These are phyloP conservation scores for Stemphylium lycopersici DNA, from an alignment of 2,329 filamentous ascomycete genomes.

Conservation along the genomic window DNA sequence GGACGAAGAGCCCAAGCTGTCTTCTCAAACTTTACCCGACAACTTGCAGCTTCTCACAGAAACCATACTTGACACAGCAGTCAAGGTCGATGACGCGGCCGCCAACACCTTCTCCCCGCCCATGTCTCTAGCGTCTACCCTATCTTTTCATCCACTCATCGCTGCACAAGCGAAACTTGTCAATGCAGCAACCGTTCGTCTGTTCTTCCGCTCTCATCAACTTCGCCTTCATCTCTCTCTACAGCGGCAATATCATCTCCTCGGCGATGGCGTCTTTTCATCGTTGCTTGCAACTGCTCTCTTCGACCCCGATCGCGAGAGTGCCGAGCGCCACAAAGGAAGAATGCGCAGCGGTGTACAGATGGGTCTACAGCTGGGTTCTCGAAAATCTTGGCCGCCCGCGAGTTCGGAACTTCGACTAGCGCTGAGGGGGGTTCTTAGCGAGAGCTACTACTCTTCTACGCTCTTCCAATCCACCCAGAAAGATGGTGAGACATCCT, in stretches of 20 bases:
- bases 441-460: constrained; percentile 69
- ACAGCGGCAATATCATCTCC: constrained; percentile 79
- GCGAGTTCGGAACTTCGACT: constrained; percentile 91
- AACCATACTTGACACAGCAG: constrained; percentile 18
- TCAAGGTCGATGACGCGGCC: neutral
- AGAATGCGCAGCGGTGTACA: constrained; percentile 67
- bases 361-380: constrained; percentile 84
- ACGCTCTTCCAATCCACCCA: constrained; percentile 36
- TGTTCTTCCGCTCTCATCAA: constrained; percentile 77
- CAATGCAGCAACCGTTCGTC: constrained; percentile 74
- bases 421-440: constrained; percentile 82
- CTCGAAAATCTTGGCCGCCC: constrained; percentile 85
- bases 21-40: constrained; percentile 26
- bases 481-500: neutral
- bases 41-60: constrained; percentile 36
- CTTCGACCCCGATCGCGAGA: constrained; percentile 82
- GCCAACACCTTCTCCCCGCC: constrained; percentile 56
- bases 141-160: constrained; percentile 79
- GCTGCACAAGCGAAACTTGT: constrained; percentile 76
- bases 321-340: constrained; percentile 74
- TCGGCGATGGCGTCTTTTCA: constrained; percentile 84
- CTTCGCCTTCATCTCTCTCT: constrained; percentile 74
- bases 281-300: constrained; percentile 80
- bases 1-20: constrained; percentile 30
- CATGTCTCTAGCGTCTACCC: constrained; percentile 63